Evolutionary conservation across 331 rosid species (phyloP).

Genomic region (Arachis monticola): DNA sequence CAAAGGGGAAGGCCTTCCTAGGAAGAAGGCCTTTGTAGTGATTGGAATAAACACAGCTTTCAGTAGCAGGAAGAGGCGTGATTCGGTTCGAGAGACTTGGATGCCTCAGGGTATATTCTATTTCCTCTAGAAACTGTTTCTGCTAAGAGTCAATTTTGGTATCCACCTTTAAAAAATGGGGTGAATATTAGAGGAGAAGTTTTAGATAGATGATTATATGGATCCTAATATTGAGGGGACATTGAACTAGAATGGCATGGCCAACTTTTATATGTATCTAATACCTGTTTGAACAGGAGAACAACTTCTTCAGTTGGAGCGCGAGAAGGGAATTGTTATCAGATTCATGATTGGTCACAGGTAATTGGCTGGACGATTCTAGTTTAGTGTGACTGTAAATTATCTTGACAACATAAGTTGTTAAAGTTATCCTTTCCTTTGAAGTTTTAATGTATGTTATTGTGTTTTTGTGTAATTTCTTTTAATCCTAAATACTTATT

Average conservation of each 20-base stretch:
- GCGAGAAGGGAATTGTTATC: slow-evolving; percentile 91
- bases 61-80: slow-evolving; percentile 95
- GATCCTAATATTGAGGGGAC: slow-evolving; percentile 25
- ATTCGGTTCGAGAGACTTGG: slow-evolving; percentile 98
- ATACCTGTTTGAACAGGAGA: slow-evolving; percentile 58
- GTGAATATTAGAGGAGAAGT: background rate
- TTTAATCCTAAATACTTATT: background rate
- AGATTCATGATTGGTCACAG: slow-evolving; percentile 99
- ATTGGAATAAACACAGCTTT: slow-evolving; percentile 98
- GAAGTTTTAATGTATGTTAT: slow-evolving; percentile 12
- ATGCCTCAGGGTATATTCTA: slow-evolving; percentile 86
- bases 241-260: slow-evolving; percentile 28
- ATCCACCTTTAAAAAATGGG: background rate
- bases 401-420: background rate
- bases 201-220: background rate
- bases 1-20: slow-evolving; percentile 44
- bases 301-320: slow-evolving; percentile 84
- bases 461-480: slow-evolving; percentile 1
- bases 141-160: slow-evolving; percentile 17
- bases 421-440: slow-evolving; percentile 13
- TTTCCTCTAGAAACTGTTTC: background rate
- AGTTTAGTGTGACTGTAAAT: background rate
- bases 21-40: slow-evolving; percentile 81
- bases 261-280: background rate
- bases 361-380: slow-evolving; percentile 43